Base-by-base conservation (phyloP, 2,329 filamentous ascomycete genomes). In the Septoria linicola region DNA sequence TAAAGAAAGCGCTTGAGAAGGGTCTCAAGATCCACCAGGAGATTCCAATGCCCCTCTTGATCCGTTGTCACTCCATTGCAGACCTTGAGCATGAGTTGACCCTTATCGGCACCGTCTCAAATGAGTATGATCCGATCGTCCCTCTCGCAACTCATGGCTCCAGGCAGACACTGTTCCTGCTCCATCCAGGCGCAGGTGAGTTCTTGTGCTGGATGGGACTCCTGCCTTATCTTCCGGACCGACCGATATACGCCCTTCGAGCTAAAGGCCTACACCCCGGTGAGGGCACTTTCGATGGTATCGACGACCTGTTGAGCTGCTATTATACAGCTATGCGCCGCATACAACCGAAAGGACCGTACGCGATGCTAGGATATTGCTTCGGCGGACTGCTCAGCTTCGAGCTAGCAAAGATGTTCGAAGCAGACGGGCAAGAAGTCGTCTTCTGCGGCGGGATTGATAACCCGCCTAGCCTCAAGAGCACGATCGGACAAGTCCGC, bases 311-410 rank as follows among this genome's bases (percentile, higher is more conserved):
- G 0, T 63, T 76, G 1, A 50, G 58, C 1, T 70, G 62, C 0
- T 81, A 80, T 59, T 53, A 64, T 8, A 31, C 45, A 0, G 69
- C 71, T 0, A 72, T 81, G 31, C 68, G 68, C n/a, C 19, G 48
- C 3, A 52, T 50, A 1, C 78, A 81, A 51, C 76, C 77, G 0
- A 11, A 63, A 0, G 77, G 79, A 0, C 78, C 78, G 0, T 81
- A 81, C 54, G 74, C 74, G 0, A 60, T 81, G 1, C 73, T 74
- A 0, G 78, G 79, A 0, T 81, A 80, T 58, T 74, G 68, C 4
- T 80, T 74, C 57, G 78, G 79, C 1, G 57, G 68, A 0, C 77
- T 77, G 61, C 51, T 80, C 0, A 74, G 76, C 0, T 81, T 80
- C 51, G 78, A 80, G 59, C 61, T 76, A 0, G 66, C 70, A 10